phyloP scores from a whole-genome alignment of 2,329 filamentous ascomycete genomes.

The Aspergillus sp. region DNA sequence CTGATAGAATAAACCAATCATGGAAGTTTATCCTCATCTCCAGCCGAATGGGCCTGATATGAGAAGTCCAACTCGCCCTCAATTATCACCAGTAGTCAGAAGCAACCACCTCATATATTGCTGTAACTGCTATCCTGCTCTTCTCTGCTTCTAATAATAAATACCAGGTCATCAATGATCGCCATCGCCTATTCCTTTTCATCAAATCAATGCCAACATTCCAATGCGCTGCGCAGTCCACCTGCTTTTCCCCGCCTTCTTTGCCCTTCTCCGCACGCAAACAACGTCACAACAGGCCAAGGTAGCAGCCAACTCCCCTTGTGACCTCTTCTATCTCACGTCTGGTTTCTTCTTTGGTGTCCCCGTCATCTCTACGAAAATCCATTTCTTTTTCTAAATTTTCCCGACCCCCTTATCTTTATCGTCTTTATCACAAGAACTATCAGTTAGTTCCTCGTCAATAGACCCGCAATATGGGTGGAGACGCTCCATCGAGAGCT shows the following conservation, averaged over 20 bases:
- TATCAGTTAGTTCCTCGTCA: not conserved
- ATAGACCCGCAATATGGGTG: constrained; percentile 12
- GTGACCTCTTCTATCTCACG: not conserved
- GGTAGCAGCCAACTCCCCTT: too few relatives aligned
- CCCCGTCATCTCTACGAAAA: not conserved
- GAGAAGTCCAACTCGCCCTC: too few relatives aligned
- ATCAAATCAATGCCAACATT: too few relatives aligned
- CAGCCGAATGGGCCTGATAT: too few relatives aligned
- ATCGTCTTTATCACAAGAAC: not conserved
- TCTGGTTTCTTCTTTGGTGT: not conserved
- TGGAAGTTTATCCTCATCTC: too few relatives aligned
- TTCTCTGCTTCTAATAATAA: too few relatives aligned
- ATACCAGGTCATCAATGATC: too few relatives aligned
- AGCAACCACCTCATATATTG: not conserved
- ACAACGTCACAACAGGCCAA: too few relatives aligned
- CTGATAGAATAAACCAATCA: too few relatives aligned
- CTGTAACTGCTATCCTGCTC: not conserved
- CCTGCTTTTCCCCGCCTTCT: not conserved
- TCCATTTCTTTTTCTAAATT: not conserved
- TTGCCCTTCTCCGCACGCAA: not conserved
- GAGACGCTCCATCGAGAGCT: constrained; percentile 24
- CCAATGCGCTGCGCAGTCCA: not conserved
- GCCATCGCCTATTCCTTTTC: too few relatives aligned
- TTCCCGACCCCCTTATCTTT: too few relatives aligned
- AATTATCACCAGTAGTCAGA: too few relatives aligned